A percentile compares a stretch with the other conserved stretches of the same genome.
Conservation (phyloP, 208 protist genomes). For the Kentomonas sorsogonicus region DNA sequence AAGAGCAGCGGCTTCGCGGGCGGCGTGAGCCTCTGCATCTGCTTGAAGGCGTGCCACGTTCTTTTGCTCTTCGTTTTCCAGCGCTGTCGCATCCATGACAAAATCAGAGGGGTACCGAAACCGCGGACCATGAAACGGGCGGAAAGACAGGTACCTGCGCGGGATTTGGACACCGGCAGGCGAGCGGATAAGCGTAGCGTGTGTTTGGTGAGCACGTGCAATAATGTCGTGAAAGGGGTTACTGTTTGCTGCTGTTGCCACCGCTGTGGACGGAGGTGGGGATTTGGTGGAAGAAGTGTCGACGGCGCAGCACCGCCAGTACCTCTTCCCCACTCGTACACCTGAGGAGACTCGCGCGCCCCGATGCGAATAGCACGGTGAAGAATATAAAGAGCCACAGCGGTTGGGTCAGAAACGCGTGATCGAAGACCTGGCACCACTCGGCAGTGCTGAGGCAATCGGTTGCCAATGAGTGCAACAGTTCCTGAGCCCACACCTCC, state of each 20-base stretch:
- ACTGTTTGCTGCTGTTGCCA: too few species aligned
- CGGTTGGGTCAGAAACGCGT: slow-evolving; percentile 58
- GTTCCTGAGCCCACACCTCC: slow-evolving; percentile 71
- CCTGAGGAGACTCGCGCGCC: slow-evolving; percentile 35
- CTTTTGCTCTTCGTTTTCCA: slow-evolving; percentile 43
- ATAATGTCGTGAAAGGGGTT: too few species aligned
- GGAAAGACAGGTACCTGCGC: slow-evolving; percentile 20
- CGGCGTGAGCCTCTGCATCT: too few species aligned
- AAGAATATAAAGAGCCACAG: slow-evolving; percentile 78
- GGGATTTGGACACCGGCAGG: neutral
- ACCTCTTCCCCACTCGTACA: slow-evolving; percentile 36
- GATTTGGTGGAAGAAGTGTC: too few species aligned
- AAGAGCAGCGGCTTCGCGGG: too few species aligned
- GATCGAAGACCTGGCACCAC: slow-evolving; percentile 91
- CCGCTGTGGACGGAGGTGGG: too few species aligned
- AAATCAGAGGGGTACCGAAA: slow-evolving; percentile 47
- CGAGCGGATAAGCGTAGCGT: neutral
- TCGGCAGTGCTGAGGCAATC: slow-evolving; percentile 63
- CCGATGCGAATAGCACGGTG: slow-evolving; percentile 18
- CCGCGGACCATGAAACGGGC: slow-evolving; percentile 12
- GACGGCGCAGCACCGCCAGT: slow-evolving; percentile 21
- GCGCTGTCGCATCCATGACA: slow-evolving; percentile 27
- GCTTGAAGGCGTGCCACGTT: slow-evolving; percentile 39
- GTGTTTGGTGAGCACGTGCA: too few species aligned
- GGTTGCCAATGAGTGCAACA: slow-evolving; percentile 58